These are phyloP conservation scores for Cinnamomum micranthum DNA, from an alignment of 164 flowering plant species.

Conservation along the genomic window DNA sequence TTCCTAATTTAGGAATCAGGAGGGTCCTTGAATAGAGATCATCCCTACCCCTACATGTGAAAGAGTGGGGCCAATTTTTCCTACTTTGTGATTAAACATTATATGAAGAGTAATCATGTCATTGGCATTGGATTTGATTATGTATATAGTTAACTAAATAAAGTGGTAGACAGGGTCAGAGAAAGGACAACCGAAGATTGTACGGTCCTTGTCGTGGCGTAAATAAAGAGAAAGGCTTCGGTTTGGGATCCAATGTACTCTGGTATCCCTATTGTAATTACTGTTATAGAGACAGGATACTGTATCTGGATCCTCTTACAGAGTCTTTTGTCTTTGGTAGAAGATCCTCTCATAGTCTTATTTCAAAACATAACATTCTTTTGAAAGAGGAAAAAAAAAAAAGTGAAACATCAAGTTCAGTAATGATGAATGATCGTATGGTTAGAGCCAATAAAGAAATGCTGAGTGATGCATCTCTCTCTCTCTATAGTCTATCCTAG, in stretches of 20 bases:
- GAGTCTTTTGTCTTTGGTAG: not conserved
- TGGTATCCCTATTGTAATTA: not conserved
- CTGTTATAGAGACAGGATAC: not conserved
- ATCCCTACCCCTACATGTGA: not conserved
- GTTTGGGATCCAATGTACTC: conserved; percentile 7
- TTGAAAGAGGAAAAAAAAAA: not conserved
- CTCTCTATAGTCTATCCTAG: not conserved
- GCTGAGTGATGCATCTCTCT: not conserved
- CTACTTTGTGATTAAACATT: not conserved
- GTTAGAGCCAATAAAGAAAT: not conserved
- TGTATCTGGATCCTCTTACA: too few species aligned
- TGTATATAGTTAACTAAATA: not conserved
- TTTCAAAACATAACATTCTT: too few species aligned
- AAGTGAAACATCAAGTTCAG: not conserved
- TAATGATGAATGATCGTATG: not conserved
- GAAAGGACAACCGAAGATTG: not conserved
- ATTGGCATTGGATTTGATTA: not conserved
- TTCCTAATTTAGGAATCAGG: too few species aligned
- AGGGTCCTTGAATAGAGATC: not conserved
- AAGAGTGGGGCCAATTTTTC: not conserved
- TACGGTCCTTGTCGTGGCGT: conserved; percentile 3
- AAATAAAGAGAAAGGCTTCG: not conserved
- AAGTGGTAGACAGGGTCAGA: not conserved
- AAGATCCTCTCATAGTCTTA: too few species aligned
- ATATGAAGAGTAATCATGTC: not conserved